Conservation (phyloP, 2,329 filamentous ascomycete species). For the Teratosphaeriaceae sp. region DNA sequence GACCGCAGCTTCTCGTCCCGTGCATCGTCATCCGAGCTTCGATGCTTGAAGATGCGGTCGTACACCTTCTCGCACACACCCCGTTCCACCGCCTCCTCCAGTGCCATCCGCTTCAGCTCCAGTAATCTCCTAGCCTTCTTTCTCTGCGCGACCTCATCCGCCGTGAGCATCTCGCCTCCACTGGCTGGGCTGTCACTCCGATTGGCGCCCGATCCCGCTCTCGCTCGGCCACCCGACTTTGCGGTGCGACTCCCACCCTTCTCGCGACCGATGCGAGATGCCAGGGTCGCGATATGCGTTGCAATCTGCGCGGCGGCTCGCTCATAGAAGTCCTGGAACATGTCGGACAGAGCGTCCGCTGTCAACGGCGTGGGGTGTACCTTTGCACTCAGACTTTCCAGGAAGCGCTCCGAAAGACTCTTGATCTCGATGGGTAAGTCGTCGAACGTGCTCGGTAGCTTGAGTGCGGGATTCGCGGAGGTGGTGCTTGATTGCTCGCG, state of each 20-base stretch:
- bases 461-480: constrained; percentile 23
- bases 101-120: constrained; percentile 65
- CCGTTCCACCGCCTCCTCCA: constrained; percentile 90
- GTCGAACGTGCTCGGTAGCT: constrained; percentile 63
- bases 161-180: constrained; percentile 68
- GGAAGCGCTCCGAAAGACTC: constrained; percentile 84
- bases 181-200: constrained; percentile 34
- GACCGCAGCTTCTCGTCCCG: constrained; percentile 91
- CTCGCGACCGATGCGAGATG: constrained; percentile 66
- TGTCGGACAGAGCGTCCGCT: constrained; percentile 72
- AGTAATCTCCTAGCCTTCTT: constrained; percentile 71
- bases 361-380: constrained; percentile 77
- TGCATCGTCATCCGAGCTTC: constrained; percentile 87
- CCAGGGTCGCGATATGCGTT: constrained; percentile 77
- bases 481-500: constrained; percentile 11
- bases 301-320: constrained; percentile 74
- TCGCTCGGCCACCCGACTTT: constrained; percentile 38
- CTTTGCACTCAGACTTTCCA: constrained; percentile 82
- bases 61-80: constrained; percentile 54
- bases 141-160: constrained; percentile 72
- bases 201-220: constrained; percentile 32
- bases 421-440: constrained; percentile 91
- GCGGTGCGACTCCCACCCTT: constrained; percentile 53
- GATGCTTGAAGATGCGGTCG: constrained; percentile 81
- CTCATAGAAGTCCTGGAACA: constrained; percentile 92